Conservation (phyloP, 2,329 filamentous ascomycete genomes). For the Bipolaris oryzae region DNA sequence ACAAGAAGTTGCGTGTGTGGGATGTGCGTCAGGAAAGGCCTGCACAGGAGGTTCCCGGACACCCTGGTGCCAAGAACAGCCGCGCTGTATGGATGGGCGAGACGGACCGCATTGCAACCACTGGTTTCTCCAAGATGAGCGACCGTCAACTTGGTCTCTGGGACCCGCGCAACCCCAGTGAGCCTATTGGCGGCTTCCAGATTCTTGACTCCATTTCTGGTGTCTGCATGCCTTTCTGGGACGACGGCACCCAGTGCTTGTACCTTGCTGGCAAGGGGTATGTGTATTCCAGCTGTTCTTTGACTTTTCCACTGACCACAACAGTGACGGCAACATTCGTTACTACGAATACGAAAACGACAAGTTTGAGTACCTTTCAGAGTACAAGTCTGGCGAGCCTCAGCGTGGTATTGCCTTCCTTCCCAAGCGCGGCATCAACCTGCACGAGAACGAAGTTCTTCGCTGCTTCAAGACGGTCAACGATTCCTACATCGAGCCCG, state of each 20-base stretch:
- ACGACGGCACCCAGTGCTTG: conserved; percentile 91
- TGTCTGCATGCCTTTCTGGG: conserved; percentile 99
- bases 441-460: conserved; percentile 92
- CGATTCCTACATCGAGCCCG: conserved; percentile 90
- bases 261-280: conserved; percentile 97
- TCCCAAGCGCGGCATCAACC: conserved; percentile 91
- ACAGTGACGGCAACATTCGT: conserved; percentile 94
- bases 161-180: conserved; percentile 80
- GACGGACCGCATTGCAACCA: conserved; percentile 93
- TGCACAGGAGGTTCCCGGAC: conserved; percentile 81
- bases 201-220: conserved; percentile 94
- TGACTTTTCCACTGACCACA: conserved; percentile 14
- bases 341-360: conserved; percentile 99
- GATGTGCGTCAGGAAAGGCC: conserved; percentile 92
- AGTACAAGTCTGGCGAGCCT: conserved; percentile 95
- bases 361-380: conserved; percentile 96
- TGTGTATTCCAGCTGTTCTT: conserved; percentile 44
- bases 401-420: conserved; percentile 94
- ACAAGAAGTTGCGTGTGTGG: conserved; percentile 98
- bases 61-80: conserved; percentile 96
- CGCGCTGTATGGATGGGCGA: conserved; percentile 97
- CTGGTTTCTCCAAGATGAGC: conserved; percentile 98
- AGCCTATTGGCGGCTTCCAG: conserved; percentile 88
- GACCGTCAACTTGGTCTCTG: conserved; percentile 94
- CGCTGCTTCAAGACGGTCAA: conserved; percentile 97